Evolutionary conservation across 305 asterid genomes (phyloP).

Genomic region (Nicotiana rustica): DNA sequence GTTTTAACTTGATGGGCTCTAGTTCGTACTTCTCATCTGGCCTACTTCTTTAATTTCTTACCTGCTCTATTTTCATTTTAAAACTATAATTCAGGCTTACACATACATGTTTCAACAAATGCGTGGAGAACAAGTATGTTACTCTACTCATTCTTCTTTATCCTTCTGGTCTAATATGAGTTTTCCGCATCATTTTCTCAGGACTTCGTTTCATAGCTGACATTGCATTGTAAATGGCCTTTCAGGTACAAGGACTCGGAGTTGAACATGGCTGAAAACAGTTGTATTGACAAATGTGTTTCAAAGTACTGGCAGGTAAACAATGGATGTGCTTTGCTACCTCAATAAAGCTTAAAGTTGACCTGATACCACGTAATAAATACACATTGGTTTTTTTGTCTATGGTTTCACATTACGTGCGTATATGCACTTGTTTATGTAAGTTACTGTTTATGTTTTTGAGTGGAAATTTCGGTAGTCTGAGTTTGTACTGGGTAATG

Average conservation of each 20-base stretch:
- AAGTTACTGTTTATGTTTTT: not conserved
- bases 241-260: constrained; percentile 88
- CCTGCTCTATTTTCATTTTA: constrained; percentile 17
- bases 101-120: constrained; percentile 78
- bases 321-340: not conserved
- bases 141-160: constrained; percentile 13
- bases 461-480: not conserved
- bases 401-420: not conserved
- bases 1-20: not conserved
- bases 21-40: not conserved
- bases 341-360: not conserved
- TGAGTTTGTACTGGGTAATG: not conserved
- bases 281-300: constrained; percentile 90
- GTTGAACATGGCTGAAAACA: constrained; percentile 91
- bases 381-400: not conserved
- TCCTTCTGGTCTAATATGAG: not conserved
- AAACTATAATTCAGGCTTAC: constrained; percentile 66
- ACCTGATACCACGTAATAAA: not conserved
- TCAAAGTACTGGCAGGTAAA: constrained; percentile 95
- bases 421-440: too few species aligned
- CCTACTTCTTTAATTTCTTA: constrained; percentile 22
- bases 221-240: constrained; percentile 14
- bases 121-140: constrained; percentile 77
- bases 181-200: not conserved
- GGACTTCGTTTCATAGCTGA: not conserved